These are phyloP conservation scores for Chytriomyces sp. DNA, from an alignment of 192 early-diverging fungal species.

Conservation along the genomic window DNA sequence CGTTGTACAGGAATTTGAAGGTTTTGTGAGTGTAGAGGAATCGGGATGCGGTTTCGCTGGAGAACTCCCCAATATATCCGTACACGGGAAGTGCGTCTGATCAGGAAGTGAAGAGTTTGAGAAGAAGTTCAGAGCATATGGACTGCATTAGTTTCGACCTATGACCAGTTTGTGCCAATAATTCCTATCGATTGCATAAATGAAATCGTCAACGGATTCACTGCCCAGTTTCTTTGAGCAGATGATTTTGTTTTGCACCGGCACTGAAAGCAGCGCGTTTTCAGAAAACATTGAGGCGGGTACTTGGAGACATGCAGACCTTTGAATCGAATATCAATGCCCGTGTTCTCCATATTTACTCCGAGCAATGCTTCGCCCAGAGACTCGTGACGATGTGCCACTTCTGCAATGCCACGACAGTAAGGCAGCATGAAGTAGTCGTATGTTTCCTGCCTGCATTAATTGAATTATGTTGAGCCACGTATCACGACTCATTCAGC, in stretches of 20 bases:
- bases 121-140: background rate
- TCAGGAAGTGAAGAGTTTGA: background rate
- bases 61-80: constrained; percentile 51
- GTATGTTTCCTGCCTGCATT: constrained; percentile 74
- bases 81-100: constrained; percentile 65
- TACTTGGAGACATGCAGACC: constrained; percentile 40
- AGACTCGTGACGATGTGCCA: constrained; percentile 75
- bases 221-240: constrained; percentile 54
- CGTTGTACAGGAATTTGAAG: constrained; percentile 69
- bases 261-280: background rate
- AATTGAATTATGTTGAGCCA: background rate
- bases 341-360: constrained; percentile 74
- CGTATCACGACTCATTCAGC: background rate
- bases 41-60: constrained; percentile 8
- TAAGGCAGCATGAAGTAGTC: constrained; percentile 76
- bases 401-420: constrained; percentile 62
- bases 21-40: constrained; percentile 67
- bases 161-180: constrained; percentile 71
- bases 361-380: constrained; percentile 79
- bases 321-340: constrained; percentile 69
- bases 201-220: constrained; percentile 61
- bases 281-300: constrained; percentile 1
- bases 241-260: constrained; percentile 44
- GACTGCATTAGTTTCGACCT: constrained; percentile 11
- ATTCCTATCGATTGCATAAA: constrained; percentile 65